These are phyloP conservation scores for Penicillium sclerotigenum DNA, from an alignment of 2,329 filamentous ascomycete species.

Conservation along the genomic window DNA sequence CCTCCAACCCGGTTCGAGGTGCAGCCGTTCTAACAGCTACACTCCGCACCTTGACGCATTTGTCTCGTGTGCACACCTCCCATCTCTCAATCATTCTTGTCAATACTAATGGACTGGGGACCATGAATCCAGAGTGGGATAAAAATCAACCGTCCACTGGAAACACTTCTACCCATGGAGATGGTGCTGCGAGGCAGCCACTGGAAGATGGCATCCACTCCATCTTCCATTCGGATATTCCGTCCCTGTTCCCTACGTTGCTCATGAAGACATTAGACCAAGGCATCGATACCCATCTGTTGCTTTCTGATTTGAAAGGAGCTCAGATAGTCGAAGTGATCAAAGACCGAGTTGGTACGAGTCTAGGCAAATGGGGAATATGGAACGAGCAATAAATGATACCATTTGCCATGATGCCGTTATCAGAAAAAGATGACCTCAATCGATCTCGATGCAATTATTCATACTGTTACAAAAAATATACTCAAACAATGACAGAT, in stretches of 20 bases:
- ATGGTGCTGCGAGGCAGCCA: neutral
- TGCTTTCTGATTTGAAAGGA: slow-evolving; percentile 31
- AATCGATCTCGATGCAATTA: slow-evolving; percentile 14
- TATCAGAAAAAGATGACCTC: neutral
- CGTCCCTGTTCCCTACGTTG: slow-evolving; percentile 28
- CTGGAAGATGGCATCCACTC: slow-evolving; percentile 27
- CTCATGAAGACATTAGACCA: slow-evolving; percentile 39
- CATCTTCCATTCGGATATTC: slow-evolving; percentile 22
- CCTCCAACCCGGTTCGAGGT: slow-evolving; percentile 37
- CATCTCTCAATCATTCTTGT: slow-evolving; percentile 37
- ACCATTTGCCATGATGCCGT: neutral
- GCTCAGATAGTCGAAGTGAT: slow-evolving; percentile 37
- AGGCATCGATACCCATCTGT: slow-evolving; percentile 40
- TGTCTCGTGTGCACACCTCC: slow-evolving; percentile 30
- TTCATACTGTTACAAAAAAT: slow-evolving; percentile 16
- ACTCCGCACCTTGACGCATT: slow-evolving; percentile 33
- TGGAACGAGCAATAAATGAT: slow-evolving; percentile 17
- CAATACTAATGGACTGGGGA: slow-evolving; percentile 35
- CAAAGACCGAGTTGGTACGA: slow-evolving; percentile 38
- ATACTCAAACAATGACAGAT: slow-evolving; percentile 7
- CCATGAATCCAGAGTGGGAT: neutral
- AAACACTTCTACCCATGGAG: neutral
- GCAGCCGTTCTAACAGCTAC: slow-evolving; percentile 33
- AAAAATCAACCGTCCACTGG: neutral
- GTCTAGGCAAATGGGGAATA: slow-evolving; percentile 38